Evolutionary conservation across 2,329 filamentous ascomycete genomes (phyloP), one percentile per base, ranked within the genome.

Genomic region (Aureobasidium sp.): DNA sequence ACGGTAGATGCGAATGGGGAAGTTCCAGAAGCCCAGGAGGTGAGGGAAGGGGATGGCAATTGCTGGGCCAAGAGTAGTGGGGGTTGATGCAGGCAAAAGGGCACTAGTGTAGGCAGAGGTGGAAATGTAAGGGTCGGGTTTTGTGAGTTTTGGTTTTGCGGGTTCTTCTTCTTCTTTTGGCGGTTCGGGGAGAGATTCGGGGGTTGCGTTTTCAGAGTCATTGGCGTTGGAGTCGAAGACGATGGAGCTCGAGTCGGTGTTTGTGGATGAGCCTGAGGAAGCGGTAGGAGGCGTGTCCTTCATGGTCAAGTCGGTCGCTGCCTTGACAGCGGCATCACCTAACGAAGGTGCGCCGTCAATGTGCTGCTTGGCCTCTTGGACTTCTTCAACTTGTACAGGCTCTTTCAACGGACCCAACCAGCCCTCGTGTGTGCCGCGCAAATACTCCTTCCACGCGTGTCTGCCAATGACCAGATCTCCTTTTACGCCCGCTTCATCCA

Each of bases 371-470:
- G 55, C 45, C 16, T 66, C 61, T 34, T 41, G 25, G n/a, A 42
- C n/a, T 27, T 49, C 32, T 5, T 67, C 63, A 14, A 67, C 64
- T 58, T 68, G 66, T 13, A 59, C 45, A 1, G 88, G 88, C 61
- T 85, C 75, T 63, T 88, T 84, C 47, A 96, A 77, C 8, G 94
- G 91, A 0, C 94, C 93, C 29, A 99, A 78, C 93, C 94, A 99
- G 61, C 94, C 94, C 76, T 99, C 94, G 72, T 99, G 94, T 66
- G 97, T 72, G 49, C 94, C 94, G 62, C 92, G 83, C 29, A 97
- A 79, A 73, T 97, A 99, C 76, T 99, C 94, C 77, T 97, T 99
- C 94, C 94, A 99, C 10, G 93, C 87, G 72, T 97, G 89, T 61
- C 93, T 81, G 13, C 94, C 94, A 68, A 99, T 85, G 21, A 97